Evolutionary conservation across 2,329 filamentous ascomycete genomes (phyloP), one percentile per base, ranked within the genome.

Genomic region (Beauveria pseudobassiana): DNA sequence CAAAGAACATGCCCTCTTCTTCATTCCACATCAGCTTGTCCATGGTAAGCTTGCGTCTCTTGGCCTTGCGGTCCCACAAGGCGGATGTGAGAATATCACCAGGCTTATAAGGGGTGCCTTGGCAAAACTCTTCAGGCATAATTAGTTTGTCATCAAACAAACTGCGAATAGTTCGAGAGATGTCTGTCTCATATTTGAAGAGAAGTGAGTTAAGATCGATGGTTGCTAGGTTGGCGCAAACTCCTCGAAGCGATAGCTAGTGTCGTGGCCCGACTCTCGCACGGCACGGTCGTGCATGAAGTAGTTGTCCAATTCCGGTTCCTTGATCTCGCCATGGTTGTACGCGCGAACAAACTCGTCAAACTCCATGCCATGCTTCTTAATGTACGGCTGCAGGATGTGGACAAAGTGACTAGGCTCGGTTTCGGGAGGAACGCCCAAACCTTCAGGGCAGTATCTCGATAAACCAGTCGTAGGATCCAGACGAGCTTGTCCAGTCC

Each of bases 181-280:
- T 97, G 70, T 99, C 95, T 34, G 87, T 87, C 76, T 99, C 95
- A 71, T 98, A 98, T 76, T 98, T 98, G 84, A 95, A 99, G 30
- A 99, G 79, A 34, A 96, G 81, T 30, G 92, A 95, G 77, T 99
- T 98, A 61, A 98, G 82, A 71, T 99, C 95, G 63, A 98, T 91
- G 0, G 93, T 97, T 12, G 93, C 95, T 28, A 98, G 80, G 71
- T 97, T 86, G 12, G 91, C 95, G 68, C 90, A 93, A 26, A 96
- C 83, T 52, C 86, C 76, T 98, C 95, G 22, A 99, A 82, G 20
- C 95, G 90, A 76, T 98, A 98, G 18, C 90, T 90, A 2, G 95
- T 99, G 72, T 99, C 95, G 74, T 99, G 95, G 14, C 95, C 95
- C 20, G 93, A 97, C 75, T 99, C 95, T 67, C 95, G 88, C 40